Base-by-base conservation (phyloP, 1,139 yeast genomes). In the Pichia sp. region DNA sequence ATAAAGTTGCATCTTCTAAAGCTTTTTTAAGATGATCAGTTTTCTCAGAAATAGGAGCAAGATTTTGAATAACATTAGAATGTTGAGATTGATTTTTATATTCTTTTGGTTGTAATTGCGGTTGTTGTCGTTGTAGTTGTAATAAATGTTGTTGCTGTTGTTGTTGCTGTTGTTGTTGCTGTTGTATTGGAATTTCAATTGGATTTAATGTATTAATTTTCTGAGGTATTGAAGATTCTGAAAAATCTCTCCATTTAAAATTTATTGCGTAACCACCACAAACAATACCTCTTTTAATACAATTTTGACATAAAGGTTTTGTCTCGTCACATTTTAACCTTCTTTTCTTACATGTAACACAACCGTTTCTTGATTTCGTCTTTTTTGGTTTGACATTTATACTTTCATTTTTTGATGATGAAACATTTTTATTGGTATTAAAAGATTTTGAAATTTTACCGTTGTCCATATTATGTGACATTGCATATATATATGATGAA, bases 261-360 rank as follows among this genome's bases (percentile, higher is more conserved):
- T 71, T 72, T 28, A 77, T 76, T 4, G 80, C 78, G 55, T 81
- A 81, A 1, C 87, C 87, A 7, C 81, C 82, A 57, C 83, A 78
- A 20, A 62, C 66, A 23, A 73, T 68, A 35, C 67, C 69, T 56
- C 69, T 70, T 48, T 66, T 67, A 10, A 55, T 57, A 53, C 80
- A 74, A 47, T 71, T 74, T 31, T 58, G 46, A 51, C 83, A 78
- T 24, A 56, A 57, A 1, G 83, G 83, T 51, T 75, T 75, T 6
- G 72, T 66, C 54, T 77, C 83, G 52, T 76, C 82, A 57, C 82
- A 77, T 55, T 77, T 77, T 41, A 75, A 66, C 39, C 82, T 62
- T 51, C 74, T 71, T 59, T 71, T 73, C 61, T 76, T 76, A 56
- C 82, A 77, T 1, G 82, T 77, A 34, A 72, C 58, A 55, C 82